A percentile compares a stretch with the other conserved stretches of the same genome.
phyloP scores from a whole-genome alignment of 208 protist genomes.

The Leishmania aethiopica region DNA sequence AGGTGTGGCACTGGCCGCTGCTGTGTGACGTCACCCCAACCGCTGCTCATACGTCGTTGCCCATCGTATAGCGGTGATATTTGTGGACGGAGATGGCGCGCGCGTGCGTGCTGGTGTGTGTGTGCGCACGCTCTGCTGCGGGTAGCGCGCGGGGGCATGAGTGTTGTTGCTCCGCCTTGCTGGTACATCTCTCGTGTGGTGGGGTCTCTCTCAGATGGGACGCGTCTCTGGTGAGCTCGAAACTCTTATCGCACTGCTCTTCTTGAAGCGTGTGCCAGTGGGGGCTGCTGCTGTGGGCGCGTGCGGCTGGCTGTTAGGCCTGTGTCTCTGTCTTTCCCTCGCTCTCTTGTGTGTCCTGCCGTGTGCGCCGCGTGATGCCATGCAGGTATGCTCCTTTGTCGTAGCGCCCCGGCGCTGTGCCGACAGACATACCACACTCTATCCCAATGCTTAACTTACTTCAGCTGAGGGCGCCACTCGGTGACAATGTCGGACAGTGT shows the following conservation, averaged over 20 bases:
- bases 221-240: constrained; percentile 7
- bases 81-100: constrained; percentile 28
- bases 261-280: neutral
- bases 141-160: neutral
- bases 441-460: constrained; percentile 35
- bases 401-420: constrained; percentile 18
- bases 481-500: neutral
- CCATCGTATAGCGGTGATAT: constrained; percentile 33
- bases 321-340: neutral
- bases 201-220: constrained; percentile 10
- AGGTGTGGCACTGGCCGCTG: neutral
- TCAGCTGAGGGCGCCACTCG: constrained; percentile 6
- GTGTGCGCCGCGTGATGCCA: constrained; percentile 20
- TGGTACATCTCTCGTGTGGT: neutral
- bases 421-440: constrained; percentile 24
- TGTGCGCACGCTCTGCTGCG: neutral
- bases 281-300: neutral
- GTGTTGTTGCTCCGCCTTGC: neutral
- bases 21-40: constrained; percentile 31
- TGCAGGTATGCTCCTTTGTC: constrained; percentile 40
- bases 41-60: constrained; percentile 20
- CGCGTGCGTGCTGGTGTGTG: neutral
- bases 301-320: neutral
- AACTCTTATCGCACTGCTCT: constrained; percentile 22
- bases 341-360: neutral